These are phyloP conservation scores for Sugiyamaella pinicola DNA, from an alignment of 1,139 yeast species.

Conservation along the genomic window DNA sequence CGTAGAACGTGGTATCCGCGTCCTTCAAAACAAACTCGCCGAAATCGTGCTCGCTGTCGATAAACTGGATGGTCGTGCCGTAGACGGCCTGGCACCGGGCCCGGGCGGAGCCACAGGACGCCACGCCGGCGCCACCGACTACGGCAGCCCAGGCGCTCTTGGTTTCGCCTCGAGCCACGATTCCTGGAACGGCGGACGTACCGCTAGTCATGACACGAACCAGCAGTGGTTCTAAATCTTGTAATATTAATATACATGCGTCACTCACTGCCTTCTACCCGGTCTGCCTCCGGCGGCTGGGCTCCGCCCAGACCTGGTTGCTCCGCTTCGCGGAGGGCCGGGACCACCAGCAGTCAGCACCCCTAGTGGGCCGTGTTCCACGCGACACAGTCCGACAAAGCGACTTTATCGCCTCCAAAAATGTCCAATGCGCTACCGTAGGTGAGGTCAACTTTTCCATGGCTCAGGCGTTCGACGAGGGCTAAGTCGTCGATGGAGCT, in stretches of 20 bases:
- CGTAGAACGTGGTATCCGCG: conserved; percentile 76
- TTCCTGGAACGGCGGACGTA: conserved; percentile 4
- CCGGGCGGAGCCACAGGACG: conserved; percentile 16
- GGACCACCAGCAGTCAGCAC: background rate
- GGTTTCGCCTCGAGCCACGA: conserved; percentile 6
- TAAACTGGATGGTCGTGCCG: conserved; percentile 36
- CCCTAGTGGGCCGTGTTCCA: conserved; percentile 57
- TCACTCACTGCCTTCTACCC: no score
- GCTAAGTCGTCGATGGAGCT: conserved; percentile 67
- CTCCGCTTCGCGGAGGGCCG: background rate
- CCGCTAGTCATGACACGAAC: conserved; percentile 1
- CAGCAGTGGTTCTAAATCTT: conserved; percentile 17
- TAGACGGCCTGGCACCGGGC: background rate
- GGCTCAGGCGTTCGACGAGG: conserved; percentile 64
- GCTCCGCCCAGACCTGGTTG: background rate
- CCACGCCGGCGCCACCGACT: conserved; percentile 15
- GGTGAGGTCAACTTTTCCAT: conserved; percentile 85
- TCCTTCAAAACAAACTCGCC: conserved; percentile 87
- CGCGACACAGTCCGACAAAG: conserved; percentile 66
- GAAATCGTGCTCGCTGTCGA: conserved; percentile 82
- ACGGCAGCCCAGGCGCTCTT: conserved; percentile 4
- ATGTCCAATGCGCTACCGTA: conserved; percentile 92
- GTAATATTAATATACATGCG: conserved; percentile 3
- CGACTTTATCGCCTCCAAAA: conserved; percentile 84
- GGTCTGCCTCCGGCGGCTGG: conserved; percentile 13